Conservation (phyloP, 2,329 filamentous ascomycete species). For the Penicillium sp. region DNA sequence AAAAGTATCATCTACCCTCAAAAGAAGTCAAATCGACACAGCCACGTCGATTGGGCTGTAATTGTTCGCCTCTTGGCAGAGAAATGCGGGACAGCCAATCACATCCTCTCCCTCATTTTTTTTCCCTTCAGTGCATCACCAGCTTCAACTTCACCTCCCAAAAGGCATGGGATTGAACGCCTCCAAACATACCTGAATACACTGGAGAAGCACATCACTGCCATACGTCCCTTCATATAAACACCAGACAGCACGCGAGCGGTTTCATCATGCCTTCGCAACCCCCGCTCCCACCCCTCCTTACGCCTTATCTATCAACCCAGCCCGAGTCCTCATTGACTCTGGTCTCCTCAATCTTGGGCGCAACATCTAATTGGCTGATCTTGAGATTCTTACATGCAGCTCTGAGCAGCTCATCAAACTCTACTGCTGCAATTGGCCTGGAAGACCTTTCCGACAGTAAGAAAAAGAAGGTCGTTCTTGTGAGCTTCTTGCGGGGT, state of each 20-base stretch:
- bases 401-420: constrained; percentile 41
- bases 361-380: constrained; percentile 62
- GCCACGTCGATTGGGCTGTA: too few species aligned
- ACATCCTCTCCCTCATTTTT: constrained; percentile 21
- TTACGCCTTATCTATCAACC: constrained; percentile 42
- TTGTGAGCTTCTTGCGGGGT: constrained; percentile 84
- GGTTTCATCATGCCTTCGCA: constrained; percentile 43
- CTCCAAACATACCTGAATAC: neutral
- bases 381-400: constrained; percentile 56
- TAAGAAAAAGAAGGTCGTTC: constrained; percentile 61
- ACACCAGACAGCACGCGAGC: neutral
- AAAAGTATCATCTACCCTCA: neutral
- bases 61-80: constrained; percentile 25
- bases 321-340: constrained; percentile 44
- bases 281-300: constrained; percentile 45
- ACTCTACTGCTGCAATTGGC: constrained; percentile 22
- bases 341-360: constrained; percentile 49
- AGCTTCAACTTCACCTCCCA: constrained; percentile 10
- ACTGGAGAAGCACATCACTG: neutral
- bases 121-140: constrained; percentile 26
- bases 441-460: constrained; percentile 33
- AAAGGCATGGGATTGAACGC: constrained; percentile 3
- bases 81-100: constrained; percentile 28
- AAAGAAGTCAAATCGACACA: too few species aligned
- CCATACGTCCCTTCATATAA: too few species aligned